Evolutionary conservation across 192 early-diverging fungal species (phyloP), one percentile per base, ranked within the genome.

Genomic region (Linnemannia zychae): DNA sequence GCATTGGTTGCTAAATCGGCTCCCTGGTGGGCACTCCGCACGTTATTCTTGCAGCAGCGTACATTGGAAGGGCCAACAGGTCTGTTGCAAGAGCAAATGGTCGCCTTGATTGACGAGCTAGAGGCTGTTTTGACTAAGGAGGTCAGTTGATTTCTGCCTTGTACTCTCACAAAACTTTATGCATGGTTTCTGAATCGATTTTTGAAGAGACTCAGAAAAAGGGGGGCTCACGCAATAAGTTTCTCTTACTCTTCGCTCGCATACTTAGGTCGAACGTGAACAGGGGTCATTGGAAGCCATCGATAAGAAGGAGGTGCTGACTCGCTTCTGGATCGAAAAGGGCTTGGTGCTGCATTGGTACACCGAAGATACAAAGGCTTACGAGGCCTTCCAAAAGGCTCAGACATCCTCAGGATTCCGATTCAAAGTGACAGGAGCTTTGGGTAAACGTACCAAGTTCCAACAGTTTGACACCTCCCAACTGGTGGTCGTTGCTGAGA

Each of bases 361-460:
- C 89, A 87, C 91, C 13, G 90, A 94, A 81, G 92, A 96, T 47
- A 82, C 90, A 24, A 93, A 97, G 67, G 87, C 93, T 5, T 88
- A 91, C 73, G 88, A 88, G 15, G 80, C 90, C 67, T 94, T 97
- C 73, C 86, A 90, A 37, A 82, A 93, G 67, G 96, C 97, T 31
- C 97, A 98, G 87, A 88, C 91, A 13, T 86, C 91, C 16, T 96
- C 95, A 57, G 93, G 96, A 28, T 90, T 99, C 71, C 86, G 92
- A 76, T 99, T 96, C 95, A 90, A 93, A 68, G 80, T 99, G 67
- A 97, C 96, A 0, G 98, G 98, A 31, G 96, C 95, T 31, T 83
- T 97, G 72, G 98, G 98, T 78, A 92, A 91, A 74, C 93, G 98
- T 49, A 99, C 98, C 34, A 96, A 95, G 87, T 98, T 98, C 89